Base-by-base conservation (phyloP, 129 eudicot species). In the Pulicaria dysenterica region DNA sequence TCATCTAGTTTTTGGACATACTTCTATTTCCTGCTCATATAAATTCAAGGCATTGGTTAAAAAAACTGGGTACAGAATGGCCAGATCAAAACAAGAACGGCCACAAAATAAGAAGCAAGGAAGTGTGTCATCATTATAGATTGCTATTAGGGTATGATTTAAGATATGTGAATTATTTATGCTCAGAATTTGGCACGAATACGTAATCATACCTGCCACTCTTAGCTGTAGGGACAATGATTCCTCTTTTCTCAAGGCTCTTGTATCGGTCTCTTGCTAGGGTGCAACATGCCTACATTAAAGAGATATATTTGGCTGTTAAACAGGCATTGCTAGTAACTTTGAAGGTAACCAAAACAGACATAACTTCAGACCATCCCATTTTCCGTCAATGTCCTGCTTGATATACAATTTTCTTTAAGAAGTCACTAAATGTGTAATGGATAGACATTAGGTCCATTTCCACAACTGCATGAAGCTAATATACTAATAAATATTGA, bases 221-320 rank as follows among this genome's bases (percentile, higher is more conserved):
- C 77, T 85, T 93, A 67, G 87, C 88, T 37, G 98, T 73, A 58
- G 98, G 96, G n/a, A 84, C 88, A 78, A 87, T 69, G 8, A 93
- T 73, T 56, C 96, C 98, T 78, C 98, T 80, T 81, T 93, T 93
- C 87, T 93, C 98, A 4, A 89, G 81, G 85, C 96, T 93, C 93
- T 93, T 93, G 74, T 79, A 93, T 7, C 96, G 88, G 60, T 93
- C 96, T 76, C 85, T 85, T 15, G 96, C 96, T 58, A 93, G 88
- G 8, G 96, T 89, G 81, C 87, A 83, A 73, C 98, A 94, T 8
- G 91, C 96, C 98, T 93, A 48, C 68, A 77, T 11, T 46, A 45
- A 13, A 70, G 58, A 15, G 34, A 6, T 19, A 43, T 9, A 16
- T 39, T n/a, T 36, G 31, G 44, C 11, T 64, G n/a, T 72, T 36